Percentiles rank a stretch among this genome's conserved stretches.
These are phyloP conservation scores for Sugiyamaella mastotermitis DNA, from an alignment of 805 yeast genomes.

Conservation along the genomic window DNA sequence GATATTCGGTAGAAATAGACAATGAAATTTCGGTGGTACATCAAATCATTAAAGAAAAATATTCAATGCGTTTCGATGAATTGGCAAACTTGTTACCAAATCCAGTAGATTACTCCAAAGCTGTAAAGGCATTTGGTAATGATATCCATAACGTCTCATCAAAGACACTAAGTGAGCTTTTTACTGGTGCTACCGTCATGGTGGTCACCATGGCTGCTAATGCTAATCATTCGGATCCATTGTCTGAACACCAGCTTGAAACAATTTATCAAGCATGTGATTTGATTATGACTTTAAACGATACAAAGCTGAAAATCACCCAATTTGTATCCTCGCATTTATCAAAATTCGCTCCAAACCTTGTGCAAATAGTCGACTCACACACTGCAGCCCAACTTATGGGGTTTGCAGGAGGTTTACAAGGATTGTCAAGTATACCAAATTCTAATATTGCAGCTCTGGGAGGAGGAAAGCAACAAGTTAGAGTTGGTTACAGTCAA, in stretches of 20 bases:
- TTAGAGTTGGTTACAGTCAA: slow-evolving; percentile 37
- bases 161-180: slow-evolving; percentile 31
- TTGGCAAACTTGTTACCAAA: slow-evolving; percentile 55
- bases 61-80: slow-evolving; percentile 64
- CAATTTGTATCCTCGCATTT: slow-evolving; percentile 52
- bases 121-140: slow-evolving; percentile 48
- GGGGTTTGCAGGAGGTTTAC: slow-evolving; percentile 62
- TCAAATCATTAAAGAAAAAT: slow-evolving; percentile 45
- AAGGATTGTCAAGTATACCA: slow-evolving; percentile 61
- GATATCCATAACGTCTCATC: slow-evolving; percentile 26
- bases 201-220: slow-evolving; percentile 71
- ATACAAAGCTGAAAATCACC: slow-evolving; percentile 40
- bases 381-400: slow-evolving; percentile 67
- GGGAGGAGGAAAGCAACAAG: slow-evolving; percentile 46
- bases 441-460: slow-evolving; percentile 78
- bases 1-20: slow-evolving; percentile 46
- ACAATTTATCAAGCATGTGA: slow-evolving; percentile 42
- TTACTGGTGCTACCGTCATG: slow-evolving; percentile 61
- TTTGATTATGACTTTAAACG: slow-evolving; percentile 41
- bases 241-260: slow-evolving; percentile 32
- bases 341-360: slow-evolving; percentile 68
- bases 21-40: slow-evolving; percentile 48
- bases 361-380: slow-evolving; percentile 66
- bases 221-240: slow-evolving; percentile 34
- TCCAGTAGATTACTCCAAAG: slow-evolving; percentile 54